Evolutionary conservation across 2,329 filamentous ascomycete genomes (phyloP), one percentile per base, ranked within the genome.

Genomic region (Drechslerella coelobrocha): DNA sequence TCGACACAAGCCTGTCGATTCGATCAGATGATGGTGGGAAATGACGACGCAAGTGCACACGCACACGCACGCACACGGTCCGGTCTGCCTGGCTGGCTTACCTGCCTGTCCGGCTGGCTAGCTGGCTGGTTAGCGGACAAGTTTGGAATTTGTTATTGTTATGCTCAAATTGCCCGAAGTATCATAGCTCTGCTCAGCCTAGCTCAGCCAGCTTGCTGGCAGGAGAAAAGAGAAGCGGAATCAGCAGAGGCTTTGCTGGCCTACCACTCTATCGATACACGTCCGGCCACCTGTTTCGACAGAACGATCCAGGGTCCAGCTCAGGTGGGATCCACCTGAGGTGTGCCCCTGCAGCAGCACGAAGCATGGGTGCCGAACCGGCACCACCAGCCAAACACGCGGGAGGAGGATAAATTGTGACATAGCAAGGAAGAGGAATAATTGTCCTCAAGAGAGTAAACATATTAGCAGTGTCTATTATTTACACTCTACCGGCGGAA

Each of bases 191-290:
- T 17, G 47, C 6, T 10, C 12, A 31, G 29, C 29, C 12, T 6
- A 23, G 41, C 41, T 19, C 5, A 17, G 41, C 19, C 9, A 19
- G 41, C 41, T 45, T 19, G 41, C 34, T 10, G 17, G 34, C 12
- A n/a, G 34, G 17, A 21, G 17, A 17, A 45, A 21, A 31, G 47
- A 51, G 47, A 26, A 27, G 43, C 19, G 43, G 43, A 21, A 34
- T 6, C 29, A 34, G 29, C 12, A 41, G n/a, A 17, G 7, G 23
- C 5, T 17, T 51, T 14, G 47, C 47, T 51, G 50, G 50, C 29
- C 17, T 26, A 27, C 34, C 39, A 14, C 34, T 34, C 43, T 59
- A 59, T 59, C 41, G 55, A 59, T 59, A 59, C 55, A 59, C 52
- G 53, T 57, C 53, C 12, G 37, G 34, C 34, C 29, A 45, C 53